Evolutionary conservation across 2,329 filamentous ascomycete species (phyloP).

Genomic region (Paecilomyces sp.): DNA sequence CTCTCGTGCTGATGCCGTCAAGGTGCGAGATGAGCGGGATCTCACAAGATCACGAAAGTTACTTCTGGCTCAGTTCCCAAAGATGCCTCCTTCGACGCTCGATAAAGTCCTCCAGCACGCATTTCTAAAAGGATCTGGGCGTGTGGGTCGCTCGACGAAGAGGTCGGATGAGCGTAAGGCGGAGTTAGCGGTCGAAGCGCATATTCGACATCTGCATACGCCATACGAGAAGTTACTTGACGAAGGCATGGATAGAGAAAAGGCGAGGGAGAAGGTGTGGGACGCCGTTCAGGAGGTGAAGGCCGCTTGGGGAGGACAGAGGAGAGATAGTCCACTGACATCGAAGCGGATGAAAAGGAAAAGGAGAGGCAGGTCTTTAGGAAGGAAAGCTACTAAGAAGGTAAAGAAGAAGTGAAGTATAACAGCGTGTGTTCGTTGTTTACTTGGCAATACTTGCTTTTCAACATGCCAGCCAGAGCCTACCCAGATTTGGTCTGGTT

Average conservation of each 20-base stretch:
- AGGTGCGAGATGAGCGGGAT: conserved; percentile 27
- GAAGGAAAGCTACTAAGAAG: background rate
- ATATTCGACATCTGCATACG: conserved; percentile 37
- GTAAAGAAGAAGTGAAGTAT: background rate
- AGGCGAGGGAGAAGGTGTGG: conserved; percentile 27
- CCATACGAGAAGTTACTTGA: conserved; percentile 30
- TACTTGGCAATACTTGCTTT: background rate
- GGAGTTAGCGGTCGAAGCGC: conserved; percentile 34
- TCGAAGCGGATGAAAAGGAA: background rate
- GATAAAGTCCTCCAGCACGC: conserved; percentile 29
- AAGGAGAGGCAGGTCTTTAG: background rate
- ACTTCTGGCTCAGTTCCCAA: conserved; percentile 27
- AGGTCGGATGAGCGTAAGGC: conserved; percentile 27
- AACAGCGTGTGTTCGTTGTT: background rate
- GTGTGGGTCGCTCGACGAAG: conserved; percentile 30
- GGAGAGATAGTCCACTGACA: background rate
- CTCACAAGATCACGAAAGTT: conserved; percentile 16
- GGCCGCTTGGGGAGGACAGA: conserved; percentile 17
- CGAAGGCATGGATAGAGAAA: conserved; percentile 13
- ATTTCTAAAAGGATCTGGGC: conserved; percentile 33
- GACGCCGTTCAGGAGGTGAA: conserved; percentile 19
- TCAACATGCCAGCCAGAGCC: no score
- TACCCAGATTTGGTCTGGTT: no score
- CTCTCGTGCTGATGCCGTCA: conserved; percentile 32
- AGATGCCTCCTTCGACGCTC: conserved; percentile 27